Base-by-base conservation (phyloP, 495 filamentous ascomycete genomes). In the Trichocladium antarcticum region DNA sequence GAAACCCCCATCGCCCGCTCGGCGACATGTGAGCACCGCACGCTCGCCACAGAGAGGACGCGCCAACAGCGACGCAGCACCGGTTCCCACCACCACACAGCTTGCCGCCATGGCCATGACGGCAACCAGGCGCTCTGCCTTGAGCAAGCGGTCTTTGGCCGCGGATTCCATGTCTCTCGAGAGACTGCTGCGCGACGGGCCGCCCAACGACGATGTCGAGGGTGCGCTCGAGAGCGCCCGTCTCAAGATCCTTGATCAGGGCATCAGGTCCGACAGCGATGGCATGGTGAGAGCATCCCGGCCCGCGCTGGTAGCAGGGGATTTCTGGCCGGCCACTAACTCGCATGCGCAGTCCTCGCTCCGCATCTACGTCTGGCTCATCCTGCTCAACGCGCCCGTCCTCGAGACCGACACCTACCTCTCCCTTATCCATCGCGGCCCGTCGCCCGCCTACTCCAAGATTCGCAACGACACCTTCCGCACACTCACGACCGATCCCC, bases 401-500 rank as follows among this genome's bases (percentile, higher is more conserved):
- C 68, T 96, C 46, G 73, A 78, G 19, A 94, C 93, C 49, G 84
- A 94, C 58, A 73, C 80, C 42, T 97, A 99, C 61, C 83, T 97
- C 49, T 75, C 79, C 46, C 80, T 99, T 17, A 84, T 97, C 50
- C 88, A 92, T 57, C 89, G 90, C 46, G 89, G 89, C 41, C 83
- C 90, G 10, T 96, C 89, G 1, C 89, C 89, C 2, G 89, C 87
- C 12, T 94, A 99, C 64, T 79, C 85, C 37, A 99, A 99, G 66
- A 99, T 99, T 60, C 85, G 88, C 58, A 94, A 99, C 57, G 92
- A 99, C 63, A 95, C 92, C 22, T 97, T 96, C 61, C 87, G 92
- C 54, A 99, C 92, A 0, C 69, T 99, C 8, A 87, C 89, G 8
- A 96, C 89, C 24, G 90, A 99, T 59, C 89, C 89, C 17, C 80